Base-by-base conservation (phyloP, 2,329 filamentous ascomycete genomes). In the Didymellaceae sp. region DNA sequence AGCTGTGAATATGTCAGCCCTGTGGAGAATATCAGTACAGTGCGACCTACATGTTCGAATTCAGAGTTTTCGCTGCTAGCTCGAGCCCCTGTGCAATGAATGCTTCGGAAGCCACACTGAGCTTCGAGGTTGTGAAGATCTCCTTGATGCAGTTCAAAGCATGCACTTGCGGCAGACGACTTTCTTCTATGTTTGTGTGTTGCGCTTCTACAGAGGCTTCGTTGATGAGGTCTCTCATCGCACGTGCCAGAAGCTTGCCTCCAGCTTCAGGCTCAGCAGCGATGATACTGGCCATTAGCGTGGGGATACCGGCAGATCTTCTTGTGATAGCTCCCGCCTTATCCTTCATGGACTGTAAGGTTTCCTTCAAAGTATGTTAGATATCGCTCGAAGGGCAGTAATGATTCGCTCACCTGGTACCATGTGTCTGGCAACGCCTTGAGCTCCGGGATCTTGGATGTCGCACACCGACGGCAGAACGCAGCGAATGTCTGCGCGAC, bases 121-220 rank as follows among this genome's bases (percentile, higher is more conserved):
- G 79, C 40, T 85, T 84, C 0, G 91, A 90, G 59, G 87, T 91
- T 49, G 90, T 93, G 73, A 97, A 94, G 2, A 96, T 87, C 58
- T 96, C 91, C 67, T 94, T 94, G 49, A 99, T 77, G 54, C 90
- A 96, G 69, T 99, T 99, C 67, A 96, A 82, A 0, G 94, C 91
- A 71, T 99, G 94, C 0, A 99, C 94, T 72, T 99, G 93, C 0
- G 91, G 88, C 4, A 97, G 76, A 31, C 88, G 80, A 22, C 80
- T 75, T 39, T 82, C 77, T 53, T 78, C 75, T 9, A 78, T 77
- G 10, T 77, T 87, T 2, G 82, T 82, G 22, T 81, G 77, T 8
- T 70, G 74, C 3, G 82, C 82, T 40, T 82, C 78, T 17, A 76
- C 72, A 18, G 78, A 73, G 5, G 86, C 84, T 44, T 90, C 85